Base-by-base conservation (phyloP, 257 asterid genomes). In the Penstemon eatonii region DNA sequence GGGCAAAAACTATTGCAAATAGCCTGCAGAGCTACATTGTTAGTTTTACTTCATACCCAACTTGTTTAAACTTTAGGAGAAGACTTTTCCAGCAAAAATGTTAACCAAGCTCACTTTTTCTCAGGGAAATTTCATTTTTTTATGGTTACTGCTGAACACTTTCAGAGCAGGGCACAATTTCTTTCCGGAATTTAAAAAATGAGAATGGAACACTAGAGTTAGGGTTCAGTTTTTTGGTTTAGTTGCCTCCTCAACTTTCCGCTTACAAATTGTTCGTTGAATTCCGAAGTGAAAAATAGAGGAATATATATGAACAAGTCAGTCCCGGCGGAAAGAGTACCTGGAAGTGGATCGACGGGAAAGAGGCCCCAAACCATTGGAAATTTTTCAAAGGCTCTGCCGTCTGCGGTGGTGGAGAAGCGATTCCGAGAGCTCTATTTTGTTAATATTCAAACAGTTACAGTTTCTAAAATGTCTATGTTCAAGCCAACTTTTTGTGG, bases 341-440 rank as follows among this genome's bases (percentile, higher is more conserved):
- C 96, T 86, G 96, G 88, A 74, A 84, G 83, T 63, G 99, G 95
- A 88, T 88, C 97, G 25, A 83, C 75, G 6, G 97, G 96, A 66
- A 87, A 83, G 46, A 93, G 86, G 12, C 89, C 94, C 99, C 99
- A 93, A 78, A 93, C 99, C 99, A 93, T 93, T 52, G 73, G n/a
- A n/a, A 12, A 5, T 3, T 49, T 25, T 1, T 25, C 33, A 25
- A 25, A 25, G 2, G 33, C 2, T 25, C 33, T 25, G 33, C 33
- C 33, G 33, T 25, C 33, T 1, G 33, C 33, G 33, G 33, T 25
- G 33, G 33, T 25, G 33, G 33, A 25, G 33, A 25, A 25, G 33
- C 33, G 33, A 25, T 25, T 25, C 33, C 33, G 33, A 25, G 33
- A 25, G 33, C 2, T 1, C 1, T 25, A 25, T 25, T 25, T 25